Evolutionary conservation across 176 grass and related monocot genomes (phyloP), one percentile per base, ranked within the genome.

Genomic region (Panicum miliaceum): DNA sequence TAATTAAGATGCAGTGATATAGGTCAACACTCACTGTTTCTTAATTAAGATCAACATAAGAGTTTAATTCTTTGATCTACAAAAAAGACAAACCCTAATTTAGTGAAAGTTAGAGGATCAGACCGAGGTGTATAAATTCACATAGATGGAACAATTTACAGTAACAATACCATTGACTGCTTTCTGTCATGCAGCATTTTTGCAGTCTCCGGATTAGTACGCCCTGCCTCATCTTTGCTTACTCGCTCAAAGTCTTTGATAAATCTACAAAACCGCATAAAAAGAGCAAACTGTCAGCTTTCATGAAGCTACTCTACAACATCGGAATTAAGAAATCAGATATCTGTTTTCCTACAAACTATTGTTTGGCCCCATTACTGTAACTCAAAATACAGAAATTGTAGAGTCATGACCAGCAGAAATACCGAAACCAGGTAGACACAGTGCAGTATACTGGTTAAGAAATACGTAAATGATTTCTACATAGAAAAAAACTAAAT

Each of bases 21-120:
- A 92, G 73, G 77, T 78, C 46, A 26, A 63, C 45, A 95, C 96
- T 93, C 79, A 98, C 96, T 95, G 93, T 78, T 98, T 98, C 93
- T 98, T 98, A 32, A 32, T 32, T 32, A 57, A 95, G 83, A 87
- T 93, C 96, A 84, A 98, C 96, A 52, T 87, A 98, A 36, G 96
- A 95, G 63, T 98, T 98, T 54, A 98, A 38, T 90, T 98, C 93
- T 89, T 98, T 98, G 86, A 98, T 95, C 96, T 98, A 87, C 68
- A 76, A 90, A 93, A 87, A 81, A 76, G 73, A 56, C 29, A 84
- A 64, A 46, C 12, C 48, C 64, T 22, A 23, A 48, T 66, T 94
- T 74, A 73, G 57, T 57, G 25, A 0, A 70, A 77, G 19, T n/a
- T 78, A 47, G 41, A 26, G 62, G 62, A 66, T 64, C 54, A 57